phyloP scores from a whole-genome alignment of 2,329 filamentous ascomycete genomes.

The Calonectria pauciramosa region DNA sequence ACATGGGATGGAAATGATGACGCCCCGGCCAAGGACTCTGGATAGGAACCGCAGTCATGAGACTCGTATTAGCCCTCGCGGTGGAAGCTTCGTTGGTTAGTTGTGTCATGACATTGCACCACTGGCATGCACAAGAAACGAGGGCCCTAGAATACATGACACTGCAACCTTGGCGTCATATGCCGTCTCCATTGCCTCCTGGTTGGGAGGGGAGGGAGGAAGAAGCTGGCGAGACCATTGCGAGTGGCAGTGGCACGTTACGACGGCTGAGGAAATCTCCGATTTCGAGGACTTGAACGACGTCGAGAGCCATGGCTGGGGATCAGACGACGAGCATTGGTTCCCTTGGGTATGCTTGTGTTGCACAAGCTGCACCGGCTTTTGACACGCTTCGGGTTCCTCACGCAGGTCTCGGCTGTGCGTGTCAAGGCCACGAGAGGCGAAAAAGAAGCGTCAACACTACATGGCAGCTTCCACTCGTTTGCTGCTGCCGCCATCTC shows the following conservation, averaged over 20 bases:
- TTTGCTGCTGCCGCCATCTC: background rate
- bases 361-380: conserved; percentile 11
- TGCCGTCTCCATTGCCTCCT: too few species aligned
- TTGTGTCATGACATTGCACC: background rate
- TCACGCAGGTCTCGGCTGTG: background rate
- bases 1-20: background rate
- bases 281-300: background rate
- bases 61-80: background rate
- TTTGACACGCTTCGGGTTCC: background rate
- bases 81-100: background rate
- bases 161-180: background rate
- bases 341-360: background rate
- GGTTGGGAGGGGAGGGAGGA: background rate
- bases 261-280: conserved; percentile 17
- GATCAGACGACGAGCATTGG: conserved; percentile 9
- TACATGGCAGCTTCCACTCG: background rate
- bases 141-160: too few species aligned
- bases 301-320: background rate
- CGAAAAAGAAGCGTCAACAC: background rate
- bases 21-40: background rate
- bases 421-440: background rate
- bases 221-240: background rate
- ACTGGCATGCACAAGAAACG: background rate
- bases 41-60: background rate
- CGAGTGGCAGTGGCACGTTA: conserved; percentile 17